These are phyloP conservation scores for Kwoniella sp. DNA, from an alignment of 768 basidiomycete genomes.

Conservation along the genomic window DNA sequence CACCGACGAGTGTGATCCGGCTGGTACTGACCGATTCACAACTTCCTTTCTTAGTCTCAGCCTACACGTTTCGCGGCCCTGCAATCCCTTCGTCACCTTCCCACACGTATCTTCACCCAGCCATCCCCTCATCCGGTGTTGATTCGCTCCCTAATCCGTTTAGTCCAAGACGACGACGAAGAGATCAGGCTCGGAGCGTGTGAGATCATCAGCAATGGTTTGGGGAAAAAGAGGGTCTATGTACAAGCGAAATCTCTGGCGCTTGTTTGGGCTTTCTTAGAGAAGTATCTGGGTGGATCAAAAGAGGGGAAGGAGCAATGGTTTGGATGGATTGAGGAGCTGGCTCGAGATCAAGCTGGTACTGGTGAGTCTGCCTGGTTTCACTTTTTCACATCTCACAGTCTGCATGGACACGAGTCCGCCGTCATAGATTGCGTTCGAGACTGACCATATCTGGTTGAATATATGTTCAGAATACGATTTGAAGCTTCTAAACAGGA, in stretches of 20 bases:
- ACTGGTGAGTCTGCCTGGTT: constrained; percentile 14
- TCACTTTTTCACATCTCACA: neutral
- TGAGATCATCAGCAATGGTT: constrained; percentile 29
- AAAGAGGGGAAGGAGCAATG: constrained; percentile 13
- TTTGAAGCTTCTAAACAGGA: neutral
- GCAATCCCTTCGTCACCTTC: constrained; percentile 28
- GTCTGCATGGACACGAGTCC: no score
- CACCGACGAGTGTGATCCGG: no score
- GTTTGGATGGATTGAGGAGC: constrained; percentile 8
- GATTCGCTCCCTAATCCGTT: constrained; percentile 30
- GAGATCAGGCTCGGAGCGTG: constrained; percentile 39
- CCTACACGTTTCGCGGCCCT: constrained; percentile 33
- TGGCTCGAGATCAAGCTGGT: constrained; percentile 14
- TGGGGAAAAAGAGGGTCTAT: constrained; percentile 10
- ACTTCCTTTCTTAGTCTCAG: constrained; percentile 31
- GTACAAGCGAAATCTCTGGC: constrained; percentile 33
- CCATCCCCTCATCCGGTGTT: constrained; percentile 4
- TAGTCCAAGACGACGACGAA: constrained; percentile 52
- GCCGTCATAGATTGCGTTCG: no score
- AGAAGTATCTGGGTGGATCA: constrained; percentile 6
- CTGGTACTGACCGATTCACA: no score
- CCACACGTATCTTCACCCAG: neutral
- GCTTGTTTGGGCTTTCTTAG: constrained; percentile 38
- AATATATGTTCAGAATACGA: constrained; percentile 19
- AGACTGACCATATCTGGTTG: no score